Base-by-base conservation (phyloP, 805 yeast species). In the Wickerhamiella parazyma region DNA sequence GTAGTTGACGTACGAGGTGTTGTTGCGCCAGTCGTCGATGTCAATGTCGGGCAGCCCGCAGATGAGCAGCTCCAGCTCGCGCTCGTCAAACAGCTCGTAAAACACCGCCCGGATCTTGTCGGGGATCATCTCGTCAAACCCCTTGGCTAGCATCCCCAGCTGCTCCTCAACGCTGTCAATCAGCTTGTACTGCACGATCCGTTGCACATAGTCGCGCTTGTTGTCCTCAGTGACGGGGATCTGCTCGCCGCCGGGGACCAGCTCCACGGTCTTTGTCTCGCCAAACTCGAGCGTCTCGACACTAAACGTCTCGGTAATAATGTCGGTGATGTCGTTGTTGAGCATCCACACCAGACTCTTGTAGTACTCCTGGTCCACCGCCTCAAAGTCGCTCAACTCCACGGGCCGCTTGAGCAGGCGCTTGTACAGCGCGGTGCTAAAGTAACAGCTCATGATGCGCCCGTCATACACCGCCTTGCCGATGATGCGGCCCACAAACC, bases 31-130 rank as follows among this genome's bases (percentile, higher is more conserved):
- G 58, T 91, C 99, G 52, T 78, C 84, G 17, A 89, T 89, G 63
- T 85, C 95, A 54, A 91, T 86, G 54, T 89, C 95, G 1, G 99
- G 98, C 54, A 91, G 68, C 2, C 99, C 99, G 28, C 94, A 81
- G 34, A 91, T 82, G 52, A 91, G 69, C 48, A 91, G 70, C 63
- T 91, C 99, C 45, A 91, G 67, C 60, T 91, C 99, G 55, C 87
- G 94, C 57, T 91, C 98, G 60, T 86, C 94, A 64, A 91, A 91
- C 24, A 89, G 80, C 0, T 89, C 68, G 36, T 91, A 76, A 25
- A 40, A 40, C 2, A 40, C 37, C 3, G 43, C 37, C 2, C 33
- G 33, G 48, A 85, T 64, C 11, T 85, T 89, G 52, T 78, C 75
- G 12, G 95, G 85, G 50, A 91, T 82, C 24, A 91, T 76, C 48